Percentiles rank a stretch among this genome's conserved stretches.
Evolutionary conservation across 2,329 filamentous ascomycete species (phyloP).

Genomic region (Tolypocladium album): DNA sequence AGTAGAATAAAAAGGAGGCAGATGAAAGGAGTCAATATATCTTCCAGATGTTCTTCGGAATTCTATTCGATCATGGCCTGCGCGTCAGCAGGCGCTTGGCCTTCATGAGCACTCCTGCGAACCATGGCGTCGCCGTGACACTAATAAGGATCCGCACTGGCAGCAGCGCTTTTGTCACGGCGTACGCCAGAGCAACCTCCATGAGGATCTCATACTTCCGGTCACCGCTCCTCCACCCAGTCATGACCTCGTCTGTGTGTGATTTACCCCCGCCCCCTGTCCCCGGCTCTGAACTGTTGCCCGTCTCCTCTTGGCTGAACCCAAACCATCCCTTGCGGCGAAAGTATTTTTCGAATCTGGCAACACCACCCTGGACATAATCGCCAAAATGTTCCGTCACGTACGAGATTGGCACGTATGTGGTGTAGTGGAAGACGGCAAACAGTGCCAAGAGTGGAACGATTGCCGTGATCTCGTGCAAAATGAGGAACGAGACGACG

Average conservation of each 20-base stretch:
- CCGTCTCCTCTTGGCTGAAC: conserved; percentile 28
- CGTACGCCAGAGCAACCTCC: conserved; percentile 79
- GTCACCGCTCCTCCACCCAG: conserved; percentile 27
- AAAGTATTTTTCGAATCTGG: conserved; percentile 69
- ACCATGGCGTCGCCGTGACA: conserved; percentile 87
- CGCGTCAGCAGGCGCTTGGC: conserved; percentile 18
- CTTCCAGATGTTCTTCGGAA: not conserved
- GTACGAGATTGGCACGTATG: conserved; percentile 55
- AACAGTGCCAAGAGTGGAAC: conserved; percentile 68
- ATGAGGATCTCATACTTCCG: conserved; percentile 46
- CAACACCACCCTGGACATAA: conserved; percentile 51
- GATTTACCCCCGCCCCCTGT: conserved; percentile 6
- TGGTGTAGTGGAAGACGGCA: conserved; percentile 67
- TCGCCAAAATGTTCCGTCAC: conserved; percentile 37
- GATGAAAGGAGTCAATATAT: not conserved
- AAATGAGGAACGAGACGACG: conserved; percentile 72
- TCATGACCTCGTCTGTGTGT: conserved; percentile 16
- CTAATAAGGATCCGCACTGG: conserved; percentile 68
- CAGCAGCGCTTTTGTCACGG: conserved; percentile 76
- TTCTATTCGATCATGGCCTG: conserved; percentile 10
- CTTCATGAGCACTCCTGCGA: conserved; percentile 56
- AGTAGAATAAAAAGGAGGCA: not conserved
- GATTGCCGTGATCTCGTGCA: conserved; percentile 87
- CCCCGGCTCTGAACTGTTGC: conserved; percentile 6
- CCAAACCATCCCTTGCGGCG: conserved; percentile 73